Evolutionary conservation across 257 asterid genomes (phyloP).

Genomic region (Craterostigma plantagineum): DNA sequence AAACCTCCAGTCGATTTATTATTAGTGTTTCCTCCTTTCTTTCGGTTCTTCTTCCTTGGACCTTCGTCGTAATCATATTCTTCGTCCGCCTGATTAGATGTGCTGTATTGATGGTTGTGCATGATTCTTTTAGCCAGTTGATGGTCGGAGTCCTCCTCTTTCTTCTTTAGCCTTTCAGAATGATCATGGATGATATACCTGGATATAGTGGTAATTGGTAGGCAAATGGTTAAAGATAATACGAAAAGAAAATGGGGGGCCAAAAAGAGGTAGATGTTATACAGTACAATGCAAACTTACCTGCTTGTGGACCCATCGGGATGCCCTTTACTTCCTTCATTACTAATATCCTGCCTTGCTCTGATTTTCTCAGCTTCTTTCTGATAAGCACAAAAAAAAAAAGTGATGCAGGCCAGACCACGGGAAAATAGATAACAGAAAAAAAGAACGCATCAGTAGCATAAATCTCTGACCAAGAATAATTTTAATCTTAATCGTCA

Average conservation of each 20-base stretch:
- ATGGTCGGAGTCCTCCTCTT: constrained; percentile 69
- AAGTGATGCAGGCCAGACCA: constrained; percentile 8
- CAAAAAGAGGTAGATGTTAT: too few relatives aligned
- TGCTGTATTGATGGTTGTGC: constrained; percentile 40
- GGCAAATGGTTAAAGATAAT: constrained; percentile 2
- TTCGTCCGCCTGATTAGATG: constrained; percentile 64
- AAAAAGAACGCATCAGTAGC: background rate
- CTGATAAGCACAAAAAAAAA: constrained; percentile 28
- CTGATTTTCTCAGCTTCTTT: constrained; percentile 47
- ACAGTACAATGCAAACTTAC: constrained; percentile 17
- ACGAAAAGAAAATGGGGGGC: background rate
- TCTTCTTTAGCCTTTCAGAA: constrained; percentile 46
- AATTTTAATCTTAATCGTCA: too few relatives aligned
- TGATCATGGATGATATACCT: constrained; percentile 55
- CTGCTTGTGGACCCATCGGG: constrained; percentile 72
- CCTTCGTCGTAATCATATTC: constrained; percentile 87
- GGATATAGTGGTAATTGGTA: constrained; percentile 8
- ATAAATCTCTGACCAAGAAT: background rate
- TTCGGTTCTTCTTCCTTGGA: constrained; percentile 46
- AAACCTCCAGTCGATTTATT: constrained; percentile 30
- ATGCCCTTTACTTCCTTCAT: constrained; percentile 20
- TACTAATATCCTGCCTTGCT: constrained; percentile 19
- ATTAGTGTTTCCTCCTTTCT: constrained; percentile 35
- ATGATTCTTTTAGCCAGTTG: constrained; percentile 67
- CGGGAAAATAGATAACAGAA: background rate